Evolutionary conservation across 169 alveolate species (phyloP), one percentile per base, ranked within the genome.

Genomic region (Perkinsus marinus): DNA sequence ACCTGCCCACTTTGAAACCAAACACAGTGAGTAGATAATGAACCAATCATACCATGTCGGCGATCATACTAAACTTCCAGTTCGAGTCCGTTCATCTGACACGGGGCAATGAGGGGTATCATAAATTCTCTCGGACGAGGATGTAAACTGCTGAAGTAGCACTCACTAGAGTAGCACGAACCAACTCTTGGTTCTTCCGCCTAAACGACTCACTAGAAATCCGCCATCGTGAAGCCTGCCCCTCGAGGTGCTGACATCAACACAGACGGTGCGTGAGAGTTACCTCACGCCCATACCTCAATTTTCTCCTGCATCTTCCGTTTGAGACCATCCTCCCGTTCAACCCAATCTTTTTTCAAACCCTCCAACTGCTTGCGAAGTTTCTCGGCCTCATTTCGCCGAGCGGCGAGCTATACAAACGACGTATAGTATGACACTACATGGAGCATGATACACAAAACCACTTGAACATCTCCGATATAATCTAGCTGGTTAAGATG

Each of bases 401-500:
- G 26, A 13, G 79, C 5, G 34, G 22, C 37, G 36, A 57, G 34
- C 79, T 57, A 30, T 30, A 57, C 34, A 13, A 6, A 30, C 34
- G 5, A 57, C 36, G 36, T 0, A 57, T 26, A 57, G 79, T 57
- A 57, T 2, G 5, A 57, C 7, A 16, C 37, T 13, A 57, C 7
- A 57, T 2, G 22, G 22, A 57, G 22, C 34, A 2, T 6, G 37
- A 13, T 57, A 57, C 34, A 16, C 34, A 2, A 2, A 7, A 57
- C 26, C 79, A 57, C 79, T 6, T 57, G 79, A 30, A 19, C 26
- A 57, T 0, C 37, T 57, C 79, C 34, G 79, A 57, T 57, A 57
- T 13, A 57, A 7, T 57, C 79, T 57, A 57, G 79, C 26, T 57
- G 79, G 79, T 57, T 57, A 57, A 30, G 34, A 57, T 98, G 96